These are phyloP conservation scores for Scutellaria baicalensis DNA, from an alignment of 257 asterid genomes.

Conservation along the genomic window DNA sequence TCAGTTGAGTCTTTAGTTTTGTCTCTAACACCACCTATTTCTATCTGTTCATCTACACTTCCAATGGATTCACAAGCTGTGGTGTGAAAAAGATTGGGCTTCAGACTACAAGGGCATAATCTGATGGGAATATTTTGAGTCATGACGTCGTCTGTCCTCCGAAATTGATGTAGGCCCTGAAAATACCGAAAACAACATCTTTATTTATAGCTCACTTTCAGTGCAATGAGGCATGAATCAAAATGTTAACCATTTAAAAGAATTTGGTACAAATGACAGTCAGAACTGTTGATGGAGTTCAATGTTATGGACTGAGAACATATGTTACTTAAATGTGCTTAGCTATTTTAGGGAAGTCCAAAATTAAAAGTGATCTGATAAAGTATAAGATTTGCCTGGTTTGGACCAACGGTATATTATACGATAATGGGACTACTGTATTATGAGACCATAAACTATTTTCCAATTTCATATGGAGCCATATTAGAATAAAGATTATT, in stretches of 20 bases:
- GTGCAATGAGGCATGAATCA: background rate
- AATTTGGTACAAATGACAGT: background rate
- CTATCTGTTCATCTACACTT: conserved; percentile 14
- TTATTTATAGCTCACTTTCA: background rate
- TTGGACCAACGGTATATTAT: background rate
- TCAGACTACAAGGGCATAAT: conserved; percentile 13
- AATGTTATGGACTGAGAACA: background rate
- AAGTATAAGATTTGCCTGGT: background rate
- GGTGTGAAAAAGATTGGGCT: conserved; percentile 21
- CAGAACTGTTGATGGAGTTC: background rate
- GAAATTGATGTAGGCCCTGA: conserved; percentile 27
- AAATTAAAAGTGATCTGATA: background rate
- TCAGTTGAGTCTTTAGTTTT: conserved; percentile 29
- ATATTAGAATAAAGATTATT: background rate
- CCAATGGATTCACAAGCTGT: conserved; percentile 27
- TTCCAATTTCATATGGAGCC: background rate
- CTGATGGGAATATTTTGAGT: conserved; percentile 9
- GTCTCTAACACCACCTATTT: conserved; percentile 2
- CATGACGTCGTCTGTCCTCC: conserved; percentile 9
- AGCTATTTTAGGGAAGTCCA: background rate
- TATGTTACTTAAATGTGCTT: background rate
- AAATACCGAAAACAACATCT: background rate
- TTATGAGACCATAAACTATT: background rate
- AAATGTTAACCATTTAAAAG: background rate
- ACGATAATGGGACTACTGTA: background rate